Evolutionary conservation across 2,329 filamentous ascomycete species (phyloP), one percentile per base, ranked within the genome.

Genomic region (Penicillium sclerotiorum): DNA sequence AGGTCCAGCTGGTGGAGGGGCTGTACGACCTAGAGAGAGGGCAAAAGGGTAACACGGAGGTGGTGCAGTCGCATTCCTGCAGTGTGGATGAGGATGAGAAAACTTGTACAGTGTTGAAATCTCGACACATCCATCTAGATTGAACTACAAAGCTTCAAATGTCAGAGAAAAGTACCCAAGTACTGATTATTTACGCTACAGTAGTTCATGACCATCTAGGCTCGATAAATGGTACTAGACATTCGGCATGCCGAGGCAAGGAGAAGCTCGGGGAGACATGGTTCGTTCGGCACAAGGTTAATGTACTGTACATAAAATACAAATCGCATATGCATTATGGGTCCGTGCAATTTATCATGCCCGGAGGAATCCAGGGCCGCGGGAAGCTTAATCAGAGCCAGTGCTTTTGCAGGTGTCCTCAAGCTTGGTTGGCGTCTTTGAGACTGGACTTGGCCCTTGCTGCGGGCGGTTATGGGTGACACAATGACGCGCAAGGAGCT

Each of bases 401-500:
- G n/a, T 17, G 3, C 20, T 41, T 45, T 28, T 30, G 39, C 28
- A 38, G 36, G n/a, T 33, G 30, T 17, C 32, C n/a, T 9, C 8
- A 21, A 12, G 21, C n/a, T 17, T 8, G 23, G 38, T 17, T 8
- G 23, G 38, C 25, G 12, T 41, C 15, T 27, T 27, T 20, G 15
- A 18, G 32, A 12, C 25, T 17, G 45, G 37, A 18, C 27, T 22
- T 45, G 28, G 41, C 41, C 44, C 39, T 45, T 33, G 32, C 39
- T 44, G 46, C 25, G 30, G 33, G 35, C 22, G 27, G 28, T 35
- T 33, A 13, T 56, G 47, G 42, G 59, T 62, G 23, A 45, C 45
- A 62, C 58, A 58, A 57, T 57, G 55, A 53, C 51, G 51, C 50
- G 52, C 36, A 38, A 52, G 23, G 40, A 49, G 45, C 46, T 49